Evolutionary conservation across 2,329 filamentous ascomycete genomes (phyloP).

Genomic region (Diatrype stigma): DNA sequence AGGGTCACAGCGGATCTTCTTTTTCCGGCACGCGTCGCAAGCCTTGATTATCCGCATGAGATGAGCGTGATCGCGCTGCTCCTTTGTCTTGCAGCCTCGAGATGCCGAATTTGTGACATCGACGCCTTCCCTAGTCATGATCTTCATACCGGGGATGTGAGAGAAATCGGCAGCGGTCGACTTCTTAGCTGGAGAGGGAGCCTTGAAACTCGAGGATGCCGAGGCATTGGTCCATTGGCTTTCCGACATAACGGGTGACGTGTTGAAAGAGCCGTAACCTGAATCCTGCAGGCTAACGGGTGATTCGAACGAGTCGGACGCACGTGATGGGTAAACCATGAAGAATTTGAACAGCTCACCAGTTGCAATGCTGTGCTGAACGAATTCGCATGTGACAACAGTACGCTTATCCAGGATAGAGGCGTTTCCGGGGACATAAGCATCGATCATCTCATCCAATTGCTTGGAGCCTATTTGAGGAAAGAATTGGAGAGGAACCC

Average conservation of each 20-base stretch:
- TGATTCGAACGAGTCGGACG: constrained; percentile 35
- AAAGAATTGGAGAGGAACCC: constrained; percentile 59
- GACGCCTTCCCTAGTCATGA: constrained; percentile 58
- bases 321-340: constrained; percentile 39
- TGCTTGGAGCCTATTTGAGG: constrained; percentile 60
- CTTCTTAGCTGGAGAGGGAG: constrained; percentile 25
- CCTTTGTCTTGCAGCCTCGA: constrained; percentile 61
- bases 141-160: constrained; percentile 60
- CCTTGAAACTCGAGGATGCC: constrained; percentile 24
- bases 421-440: constrained; percentile 50
- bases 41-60: constrained; percentile 65
- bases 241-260: constrained; percentile 47
- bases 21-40: constrained; percentile 58
- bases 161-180: constrained; percentile 41
- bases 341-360: constrained; percentile 61
- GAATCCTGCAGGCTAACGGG: constrained; percentile 44
- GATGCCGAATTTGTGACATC: constrained; percentile 61
- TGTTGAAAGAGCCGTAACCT: constrained; percentile 42
- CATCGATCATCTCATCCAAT: constrained; percentile 56
- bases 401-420: constrained; percentile 57
- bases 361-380: constrained; percentile 47
- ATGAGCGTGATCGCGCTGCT: constrained; percentile 63
- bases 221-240: constrained; percentile 38
- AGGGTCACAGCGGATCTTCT: constrained; percentile 61
- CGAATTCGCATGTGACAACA: constrained; percentile 56